Evolutionary conservation across 257 asterid species (phyloP).

Genomic region (Paulownia fortunei): DNA sequence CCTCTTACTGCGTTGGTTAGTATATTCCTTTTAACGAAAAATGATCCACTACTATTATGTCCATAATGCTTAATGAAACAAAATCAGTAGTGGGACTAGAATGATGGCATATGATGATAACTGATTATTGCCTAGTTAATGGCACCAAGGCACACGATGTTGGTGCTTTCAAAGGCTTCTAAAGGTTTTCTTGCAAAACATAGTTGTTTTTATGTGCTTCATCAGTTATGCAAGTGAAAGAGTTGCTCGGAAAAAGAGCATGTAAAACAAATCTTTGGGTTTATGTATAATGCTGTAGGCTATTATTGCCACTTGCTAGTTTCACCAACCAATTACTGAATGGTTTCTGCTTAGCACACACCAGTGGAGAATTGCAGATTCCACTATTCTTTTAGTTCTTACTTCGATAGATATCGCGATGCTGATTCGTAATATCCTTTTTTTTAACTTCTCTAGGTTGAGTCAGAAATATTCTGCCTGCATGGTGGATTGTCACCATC

Average conservation of each 20-base stretch:
- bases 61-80: background rate
- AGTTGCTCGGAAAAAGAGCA: background rate
- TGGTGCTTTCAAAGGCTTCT: background rate
- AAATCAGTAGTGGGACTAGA: background rate
- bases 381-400: background rate
- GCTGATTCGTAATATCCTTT: background rate
- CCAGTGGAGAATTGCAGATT: background rate
- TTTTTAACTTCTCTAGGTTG: conserved; percentile 56
- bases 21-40: conserved; percentile 4
- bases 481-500: conserved; percentile 90
- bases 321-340: background rate
- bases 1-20: conserved; percentile 90
- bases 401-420: background rate
- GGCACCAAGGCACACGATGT: background rate
- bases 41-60: background rate
- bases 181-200: background rate
- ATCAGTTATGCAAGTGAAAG: background rate
- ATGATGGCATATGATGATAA: background rate
- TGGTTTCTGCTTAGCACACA: background rate
- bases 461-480: conserved; percentile 84
- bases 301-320: background rate
- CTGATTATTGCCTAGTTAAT: background rate
- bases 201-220: background rate
- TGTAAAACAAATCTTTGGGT: background rate
- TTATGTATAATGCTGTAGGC: background rate